Conservation (phyloP, 1,139 yeast genomes). For the Diutina ranongensis region DNA sequence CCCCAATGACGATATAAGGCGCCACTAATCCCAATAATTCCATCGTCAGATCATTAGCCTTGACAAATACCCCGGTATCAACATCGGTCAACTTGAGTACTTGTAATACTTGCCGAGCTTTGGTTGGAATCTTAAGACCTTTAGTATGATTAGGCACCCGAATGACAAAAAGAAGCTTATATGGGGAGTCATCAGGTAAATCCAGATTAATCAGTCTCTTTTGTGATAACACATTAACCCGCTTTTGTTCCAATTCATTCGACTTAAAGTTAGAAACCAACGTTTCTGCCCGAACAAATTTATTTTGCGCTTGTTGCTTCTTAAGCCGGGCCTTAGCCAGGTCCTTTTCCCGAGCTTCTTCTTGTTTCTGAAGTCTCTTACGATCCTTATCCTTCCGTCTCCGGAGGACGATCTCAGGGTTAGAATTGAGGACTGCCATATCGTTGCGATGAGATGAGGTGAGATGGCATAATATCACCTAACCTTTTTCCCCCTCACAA, state of each 20-base stretch:
- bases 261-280: constrained; percentile 56
- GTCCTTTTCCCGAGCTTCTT: constrained; percentile 18
- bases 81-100: constrained; percentile 46
- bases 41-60: constrained; percentile 41
- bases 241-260: constrained; percentile 51
- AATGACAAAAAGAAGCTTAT: constrained; percentile 47
- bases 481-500: too few species aligned
- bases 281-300: constrained; percentile 63
- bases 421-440: constrained; percentile 49
- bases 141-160: constrained; percentile 48
- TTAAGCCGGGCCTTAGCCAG: constrained; percentile 11
- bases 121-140: constrained; percentile 54
- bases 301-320: constrained; percentile 26
- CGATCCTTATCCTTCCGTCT: constrained; percentile 72
- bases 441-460: constrained; percentile 8
- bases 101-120: constrained; percentile 47
- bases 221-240: constrained; percentile 49
- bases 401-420: constrained; percentile 65
- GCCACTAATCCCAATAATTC: constrained; percentile 55
- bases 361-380: constrained; percentile 56
- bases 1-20: constrained; percentile 64
- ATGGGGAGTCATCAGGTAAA: constrained; percentile 5
- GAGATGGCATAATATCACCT: too few species aligned
- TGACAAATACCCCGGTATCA: constrained; percentile 64
- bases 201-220: constrained; percentile 17